phyloP scores from a whole-genome alignment of 139 green algal genomes.

The Zygnema circumcarinatum region DNA sequence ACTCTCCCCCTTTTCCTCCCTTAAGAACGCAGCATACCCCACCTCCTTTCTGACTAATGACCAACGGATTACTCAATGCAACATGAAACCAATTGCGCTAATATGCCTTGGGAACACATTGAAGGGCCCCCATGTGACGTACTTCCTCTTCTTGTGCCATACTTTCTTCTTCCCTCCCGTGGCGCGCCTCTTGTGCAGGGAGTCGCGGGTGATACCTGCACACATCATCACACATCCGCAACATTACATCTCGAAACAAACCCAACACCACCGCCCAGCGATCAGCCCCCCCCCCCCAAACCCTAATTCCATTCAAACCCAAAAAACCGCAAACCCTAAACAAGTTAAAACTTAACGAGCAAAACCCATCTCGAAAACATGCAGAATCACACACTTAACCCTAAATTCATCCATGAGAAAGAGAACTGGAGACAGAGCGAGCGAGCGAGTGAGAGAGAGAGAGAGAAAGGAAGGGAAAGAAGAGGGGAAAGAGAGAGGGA shows the following conservation, averaged over 20 bases:
- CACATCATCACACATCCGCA: neutral
- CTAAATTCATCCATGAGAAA: neutral
- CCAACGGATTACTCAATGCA: too few relatives aligned
- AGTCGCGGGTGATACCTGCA: slow-evolving; percentile 97
- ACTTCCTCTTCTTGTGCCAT: slow-evolving; percentile 99
- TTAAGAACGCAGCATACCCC: too few relatives aligned
- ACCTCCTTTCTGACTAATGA: too few relatives aligned
- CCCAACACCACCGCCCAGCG: neutral
- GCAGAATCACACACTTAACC: neutral
- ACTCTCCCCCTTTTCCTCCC: too few relatives aligned
- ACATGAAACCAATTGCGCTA: too few relatives aligned
- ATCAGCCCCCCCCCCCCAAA: neutral
- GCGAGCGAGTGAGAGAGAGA: slow-evolving; percentile 12
- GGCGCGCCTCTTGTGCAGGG: slow-evolving; percentile 92
- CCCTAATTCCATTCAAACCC: neutral
- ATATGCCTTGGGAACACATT: too few relatives aligned
- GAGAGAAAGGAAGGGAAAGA: neutral
- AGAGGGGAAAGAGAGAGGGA: neutral
- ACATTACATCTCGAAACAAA: neutral
- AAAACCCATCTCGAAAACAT: neutral
- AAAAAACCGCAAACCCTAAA: too few relatives aligned
- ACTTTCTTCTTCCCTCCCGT: slow-evolving; percentile 95
- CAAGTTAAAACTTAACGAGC: slow-evolving; percentile 9
- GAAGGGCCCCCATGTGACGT: too few relatives aligned
- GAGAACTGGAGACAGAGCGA: neutral